These are phyloP conservation scores for Kondoa subrosea DNA, from an alignment of 768 basidiomycete genomes.

Conservation along the genomic window DNA sequence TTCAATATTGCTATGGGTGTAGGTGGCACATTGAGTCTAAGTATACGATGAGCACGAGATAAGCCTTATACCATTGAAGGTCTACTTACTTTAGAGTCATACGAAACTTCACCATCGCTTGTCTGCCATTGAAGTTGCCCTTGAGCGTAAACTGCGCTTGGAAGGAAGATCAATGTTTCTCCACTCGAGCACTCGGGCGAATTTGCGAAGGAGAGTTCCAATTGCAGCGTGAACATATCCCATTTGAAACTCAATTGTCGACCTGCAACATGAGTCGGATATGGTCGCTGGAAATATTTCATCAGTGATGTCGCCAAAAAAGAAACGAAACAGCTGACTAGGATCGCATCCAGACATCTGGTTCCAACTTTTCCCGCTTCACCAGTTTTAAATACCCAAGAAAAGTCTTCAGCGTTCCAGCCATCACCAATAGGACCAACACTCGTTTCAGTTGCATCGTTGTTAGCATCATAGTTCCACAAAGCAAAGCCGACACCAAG, in stretches of 20 bases:
- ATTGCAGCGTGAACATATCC: neutral
- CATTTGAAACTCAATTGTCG: neutral
- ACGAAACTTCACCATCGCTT: neutral
- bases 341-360: neutral
- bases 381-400: neutral
- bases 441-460: conserved; percentile 44
- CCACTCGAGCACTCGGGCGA: neutral
- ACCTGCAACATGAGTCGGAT: neutral
- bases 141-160: neutral
- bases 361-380: neutral
- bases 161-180: neutral
- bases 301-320: neutral
- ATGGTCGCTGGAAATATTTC: neutral
- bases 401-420: conserved; percentile 4
- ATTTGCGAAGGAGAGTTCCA: neutral
- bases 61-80: neutral
- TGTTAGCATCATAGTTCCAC: conserved; percentile 88
- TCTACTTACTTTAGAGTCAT: neutral
- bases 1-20: neutral
- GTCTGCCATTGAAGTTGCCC: neutral
- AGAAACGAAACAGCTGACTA: neutral
- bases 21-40: neutral
- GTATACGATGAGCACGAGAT: no score
- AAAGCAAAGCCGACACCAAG: conserved; percentile 69
- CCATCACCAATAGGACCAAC: neutral